Conservation (phyloP, 1,284 basidiomycete species). For the Termitomyces sp. region DNA sequence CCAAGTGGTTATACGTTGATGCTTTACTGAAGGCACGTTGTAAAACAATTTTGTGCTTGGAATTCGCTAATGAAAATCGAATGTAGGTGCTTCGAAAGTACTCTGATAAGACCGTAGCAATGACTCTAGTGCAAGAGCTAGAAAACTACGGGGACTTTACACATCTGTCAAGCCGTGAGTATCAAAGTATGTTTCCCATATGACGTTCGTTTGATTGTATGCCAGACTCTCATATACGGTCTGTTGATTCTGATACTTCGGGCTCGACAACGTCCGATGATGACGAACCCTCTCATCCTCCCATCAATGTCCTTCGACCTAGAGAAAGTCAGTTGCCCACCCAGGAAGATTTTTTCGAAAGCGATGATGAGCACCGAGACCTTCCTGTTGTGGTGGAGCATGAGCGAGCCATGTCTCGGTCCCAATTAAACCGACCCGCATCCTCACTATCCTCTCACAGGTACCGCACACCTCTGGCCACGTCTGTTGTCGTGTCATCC, state of each 20-base stretch:
- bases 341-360: conserved; percentile 24
- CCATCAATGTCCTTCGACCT: conserved; percentile 12
- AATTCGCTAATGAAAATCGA: background rate
- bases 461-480: conserved; percentile 72
- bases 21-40: conserved; percentile 72
- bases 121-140: conserved; percentile 76
- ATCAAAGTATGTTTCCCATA: background rate
- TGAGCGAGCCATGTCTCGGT: conserved; percentile 32
- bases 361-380: conserved; percentile 45
- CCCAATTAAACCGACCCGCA: conserved; percentile 51
- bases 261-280: conserved; percentile 51
- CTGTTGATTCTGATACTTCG: conserved; percentile 56
- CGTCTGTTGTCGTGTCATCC: conserved; percentile 53
- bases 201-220: conserved; percentile 8
- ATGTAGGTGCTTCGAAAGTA: conserved; percentile 75
- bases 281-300: conserved; percentile 20
- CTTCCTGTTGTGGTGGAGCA: conserved; percentile 32
- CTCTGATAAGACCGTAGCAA: conserved; percentile 76
- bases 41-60: background rate
- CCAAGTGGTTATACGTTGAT: conserved; percentile 88
- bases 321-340: conserved; percentile 16
- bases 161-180: conserved; percentile 66
- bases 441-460: conserved; percentile 70
- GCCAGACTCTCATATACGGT: conserved; percentile 43
- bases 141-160: conserved; percentile 74